A percentile compares a stretch with the other conserved stretches of the same genome.
These are phyloP conservation scores for Larix kaempferi DNA, from an alignment of 75 land plant species.

Conservation along the genomic window DNA sequence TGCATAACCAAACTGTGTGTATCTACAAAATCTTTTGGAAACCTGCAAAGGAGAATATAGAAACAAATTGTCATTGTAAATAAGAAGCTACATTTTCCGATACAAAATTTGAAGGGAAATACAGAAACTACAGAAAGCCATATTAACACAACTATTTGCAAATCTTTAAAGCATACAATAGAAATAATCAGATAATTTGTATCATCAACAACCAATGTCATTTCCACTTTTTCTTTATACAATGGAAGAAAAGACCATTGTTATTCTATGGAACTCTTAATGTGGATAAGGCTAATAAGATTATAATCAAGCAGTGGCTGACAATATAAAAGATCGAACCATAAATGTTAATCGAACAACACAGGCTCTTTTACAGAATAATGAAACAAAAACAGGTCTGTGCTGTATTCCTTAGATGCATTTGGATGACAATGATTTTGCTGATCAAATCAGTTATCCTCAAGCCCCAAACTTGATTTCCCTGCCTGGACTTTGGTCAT, in stretches of 20 bases:
- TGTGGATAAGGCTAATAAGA: background rate
- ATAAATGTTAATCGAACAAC: background rate
- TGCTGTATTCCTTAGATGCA: background rate
- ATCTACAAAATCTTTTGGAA: conserved; percentile 21
- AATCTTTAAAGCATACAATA: background rate
- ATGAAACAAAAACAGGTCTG: background rate
- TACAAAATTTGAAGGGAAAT: background rate
- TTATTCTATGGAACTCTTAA: too few relatives aligned
- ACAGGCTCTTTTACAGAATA: background rate
- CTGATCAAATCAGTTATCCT: background rate
- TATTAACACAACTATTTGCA: background rate
- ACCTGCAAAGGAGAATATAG: background rate
- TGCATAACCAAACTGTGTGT: conserved; percentile 36
- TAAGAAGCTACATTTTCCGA: background rate
- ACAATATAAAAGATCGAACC: background rate
- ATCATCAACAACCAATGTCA: background rate
- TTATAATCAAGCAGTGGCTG: background rate
- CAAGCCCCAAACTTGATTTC: background rate
- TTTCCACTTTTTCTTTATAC: background rate
- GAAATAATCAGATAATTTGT: background rate
- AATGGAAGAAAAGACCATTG: too few relatives aligned
- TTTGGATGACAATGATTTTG: background rate
- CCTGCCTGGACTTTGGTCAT: background rate
- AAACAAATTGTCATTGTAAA: background rate
- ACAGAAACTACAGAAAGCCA: background rate